Conservation (phyloP, 106 monocot species). For the Dendrobium nobile region DNA sequence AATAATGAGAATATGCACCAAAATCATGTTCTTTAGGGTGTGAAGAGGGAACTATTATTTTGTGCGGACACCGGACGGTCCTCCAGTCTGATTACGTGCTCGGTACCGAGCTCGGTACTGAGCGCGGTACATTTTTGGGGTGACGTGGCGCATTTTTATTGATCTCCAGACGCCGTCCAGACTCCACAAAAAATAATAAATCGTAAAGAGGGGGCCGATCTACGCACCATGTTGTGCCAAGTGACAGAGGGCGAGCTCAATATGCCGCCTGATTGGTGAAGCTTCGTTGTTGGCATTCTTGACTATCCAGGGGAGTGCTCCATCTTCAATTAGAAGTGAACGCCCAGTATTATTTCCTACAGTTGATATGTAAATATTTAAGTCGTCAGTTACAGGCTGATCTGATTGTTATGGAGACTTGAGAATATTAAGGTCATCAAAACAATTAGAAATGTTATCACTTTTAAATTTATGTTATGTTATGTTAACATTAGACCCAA, state of each 20-base stretch:
- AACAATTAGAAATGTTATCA: background rate
- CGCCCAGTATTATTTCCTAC: constrained; percentile 60
- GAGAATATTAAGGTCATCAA: background rate
- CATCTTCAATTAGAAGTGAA: constrained; percentile 89
- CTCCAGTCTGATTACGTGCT: no score
- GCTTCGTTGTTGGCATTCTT: constrained; percentile 98
- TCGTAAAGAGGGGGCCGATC: background rate
- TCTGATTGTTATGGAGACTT: background rate
- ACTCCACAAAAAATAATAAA: no score
- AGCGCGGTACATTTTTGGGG: no score
- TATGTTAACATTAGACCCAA: background rate
- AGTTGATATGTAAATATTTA: background rate
- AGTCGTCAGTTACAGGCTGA: background rate
- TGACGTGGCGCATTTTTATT: no score
- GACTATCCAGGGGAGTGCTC: constrained; percentile 90
- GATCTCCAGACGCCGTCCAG: no score
- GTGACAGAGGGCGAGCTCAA: constrained; percentile 94
- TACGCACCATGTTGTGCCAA: constrained; percentile 88
- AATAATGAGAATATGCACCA: background rate
- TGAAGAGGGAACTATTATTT: no score
- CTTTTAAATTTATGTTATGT: background rate
- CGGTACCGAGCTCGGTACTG: no score
- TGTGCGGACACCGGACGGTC: no score
- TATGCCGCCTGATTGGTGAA: constrained; percentile 85
- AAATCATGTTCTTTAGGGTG: background rate